These are phyloP conservation scores for Cystobasidiopsis lactophilus DNA, from an alignment of 768 basidiomycete species.

Conservation along the genomic window DNA sequence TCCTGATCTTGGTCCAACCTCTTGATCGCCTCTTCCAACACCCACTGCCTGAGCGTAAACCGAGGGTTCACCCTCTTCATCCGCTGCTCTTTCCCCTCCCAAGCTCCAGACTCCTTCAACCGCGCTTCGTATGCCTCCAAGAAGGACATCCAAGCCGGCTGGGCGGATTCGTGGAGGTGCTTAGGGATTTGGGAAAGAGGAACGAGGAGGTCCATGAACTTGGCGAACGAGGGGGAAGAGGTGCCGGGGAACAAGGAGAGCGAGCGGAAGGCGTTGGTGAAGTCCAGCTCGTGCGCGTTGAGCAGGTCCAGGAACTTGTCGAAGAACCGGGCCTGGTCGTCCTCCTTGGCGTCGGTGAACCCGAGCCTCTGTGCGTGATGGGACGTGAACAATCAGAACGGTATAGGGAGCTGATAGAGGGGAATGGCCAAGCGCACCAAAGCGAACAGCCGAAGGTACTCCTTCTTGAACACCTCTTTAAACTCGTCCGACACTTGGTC, in stretches of 20 bases:
- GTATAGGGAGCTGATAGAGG: neutral
- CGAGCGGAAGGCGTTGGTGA: constrained; percentile 59
- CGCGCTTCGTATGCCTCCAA: constrained; percentile 34
- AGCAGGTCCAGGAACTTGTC: constrained; percentile 54
- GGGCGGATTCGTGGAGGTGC: neutral
- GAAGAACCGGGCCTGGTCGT: constrained; percentile 41
- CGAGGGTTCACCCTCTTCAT: constrained; percentile 54
- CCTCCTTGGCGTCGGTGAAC: constrained; percentile 34
- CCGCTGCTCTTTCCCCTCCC: constrained; percentile 20
- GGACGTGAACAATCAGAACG: no score
- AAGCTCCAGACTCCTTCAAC: constrained; percentile 26
- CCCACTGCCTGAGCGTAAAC: constrained; percentile 85
- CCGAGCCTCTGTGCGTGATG: constrained; percentile 83
- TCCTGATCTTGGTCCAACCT: constrained; percentile 44
- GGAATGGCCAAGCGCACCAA: constrained; percentile 30
- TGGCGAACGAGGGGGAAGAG: constrained; percentile 5
- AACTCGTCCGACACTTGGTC: constrained; percentile 42
- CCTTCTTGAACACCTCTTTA: constrained; percentile 37
- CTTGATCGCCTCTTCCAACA: constrained; percentile 75
- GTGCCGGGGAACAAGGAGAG: constrained; percentile 42
- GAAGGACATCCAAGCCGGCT: constrained; percentile 14
- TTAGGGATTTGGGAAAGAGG: constrained; percentile 1
- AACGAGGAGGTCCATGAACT: constrained; percentile 17
- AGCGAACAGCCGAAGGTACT: constrained; percentile 49
- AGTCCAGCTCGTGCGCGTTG: constrained; percentile 56